phyloP scores from a whole-genome alignment of 2,329 filamentous ascomycete species.

The Huntiella savannae region DNA sequence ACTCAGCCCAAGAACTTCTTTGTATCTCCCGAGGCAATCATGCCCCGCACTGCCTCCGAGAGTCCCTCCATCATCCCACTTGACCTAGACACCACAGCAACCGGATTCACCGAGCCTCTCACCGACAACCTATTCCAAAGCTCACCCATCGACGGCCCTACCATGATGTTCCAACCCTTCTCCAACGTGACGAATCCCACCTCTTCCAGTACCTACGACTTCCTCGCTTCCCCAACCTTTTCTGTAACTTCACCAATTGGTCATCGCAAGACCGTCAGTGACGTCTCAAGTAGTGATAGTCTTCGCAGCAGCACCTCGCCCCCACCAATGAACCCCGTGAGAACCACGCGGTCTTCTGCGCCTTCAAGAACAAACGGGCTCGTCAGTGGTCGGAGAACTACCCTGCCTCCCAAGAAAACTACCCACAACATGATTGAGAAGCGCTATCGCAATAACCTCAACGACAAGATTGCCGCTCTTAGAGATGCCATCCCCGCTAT shows the following conservation, averaged over 20 bases:
- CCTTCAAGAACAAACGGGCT: neutral
- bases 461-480: conserved; percentile 63
- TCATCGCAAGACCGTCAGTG: conserved; percentile 8
- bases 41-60: conserved; percentile 8
- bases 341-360: conserved; percentile 4
- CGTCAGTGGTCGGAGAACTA: conserved; percentile 9
- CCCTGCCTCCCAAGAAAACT: conserved; percentile 42
- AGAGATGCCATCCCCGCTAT: conserved; percentile 45
- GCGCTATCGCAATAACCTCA: conserved; percentile 64
- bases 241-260: neutral
- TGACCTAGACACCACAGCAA: conserved; percentile 3
- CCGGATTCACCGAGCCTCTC: neutral
- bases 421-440: conserved; percentile 79
- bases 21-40: conserved; percentile 7
- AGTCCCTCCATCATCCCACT: conserved; percentile 7
- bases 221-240: conserved; percentile 9
- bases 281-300: neutral
- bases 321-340: neutral
- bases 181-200: neutral
- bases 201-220: conserved; percentile 2
- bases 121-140: conserved; percentile 5
- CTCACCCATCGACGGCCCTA: conserved; percentile 6
- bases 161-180: conserved; percentile 7
- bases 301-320: conserved; percentile 7
- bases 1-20: conserved; percentile 6